Conservation (phyloP, 2,329 filamentous ascomycete species). For the Chaetomium globosum region DNA sequence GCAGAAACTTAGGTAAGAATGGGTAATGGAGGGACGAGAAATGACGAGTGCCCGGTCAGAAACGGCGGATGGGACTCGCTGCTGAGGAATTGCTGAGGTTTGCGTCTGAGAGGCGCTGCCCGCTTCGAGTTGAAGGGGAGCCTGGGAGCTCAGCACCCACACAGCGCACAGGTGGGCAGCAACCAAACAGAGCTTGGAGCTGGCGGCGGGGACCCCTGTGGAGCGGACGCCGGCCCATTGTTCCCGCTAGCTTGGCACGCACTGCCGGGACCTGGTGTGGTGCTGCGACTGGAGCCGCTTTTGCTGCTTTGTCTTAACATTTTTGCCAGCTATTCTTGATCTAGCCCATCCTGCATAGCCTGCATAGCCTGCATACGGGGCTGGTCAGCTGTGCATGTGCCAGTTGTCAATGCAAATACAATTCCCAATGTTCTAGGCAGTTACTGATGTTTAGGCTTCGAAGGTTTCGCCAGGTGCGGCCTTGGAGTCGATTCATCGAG, state of each 20-base stretch:
- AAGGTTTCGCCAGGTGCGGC: not conserved
- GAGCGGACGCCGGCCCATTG: slow-evolving; percentile 11
- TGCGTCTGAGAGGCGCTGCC: slow-evolving; percentile 10
- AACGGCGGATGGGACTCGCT: slow-evolving; percentile 9
- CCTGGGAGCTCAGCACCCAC: slow-evolving; percentile 5
- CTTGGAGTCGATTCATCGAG: not conserved
- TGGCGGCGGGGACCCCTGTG: slow-evolving; percentile 14
- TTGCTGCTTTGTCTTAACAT: slow-evolving; percentile 1
- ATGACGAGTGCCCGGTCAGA: slow-evolving; percentile 7
- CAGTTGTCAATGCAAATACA: slow-evolving; percentile 3
- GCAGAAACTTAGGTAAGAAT: not conserved
- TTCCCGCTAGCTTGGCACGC: slow-evolving; percentile 16
- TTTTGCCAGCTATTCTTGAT: slow-evolving; percentile 1
- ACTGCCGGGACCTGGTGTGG: slow-evolving; percentile 2
- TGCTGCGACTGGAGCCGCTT: slow-evolving; percentile 3
- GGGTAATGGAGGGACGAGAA: not conserved
- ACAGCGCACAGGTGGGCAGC: not conserved
- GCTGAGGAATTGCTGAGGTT: slow-evolving; percentile 10
- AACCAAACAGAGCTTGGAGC: not conserved
- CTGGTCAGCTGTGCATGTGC: not conserved
- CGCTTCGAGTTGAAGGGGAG: not conserved
- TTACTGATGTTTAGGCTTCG: not conserved
- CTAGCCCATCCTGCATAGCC: not conserved
- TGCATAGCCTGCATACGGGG: not conserved
- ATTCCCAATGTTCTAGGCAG: not conserved